Evolutionary conservation across 1,139 yeast species (phyloP).

Genomic region (Saccharomycopsis hybrid): DNA sequence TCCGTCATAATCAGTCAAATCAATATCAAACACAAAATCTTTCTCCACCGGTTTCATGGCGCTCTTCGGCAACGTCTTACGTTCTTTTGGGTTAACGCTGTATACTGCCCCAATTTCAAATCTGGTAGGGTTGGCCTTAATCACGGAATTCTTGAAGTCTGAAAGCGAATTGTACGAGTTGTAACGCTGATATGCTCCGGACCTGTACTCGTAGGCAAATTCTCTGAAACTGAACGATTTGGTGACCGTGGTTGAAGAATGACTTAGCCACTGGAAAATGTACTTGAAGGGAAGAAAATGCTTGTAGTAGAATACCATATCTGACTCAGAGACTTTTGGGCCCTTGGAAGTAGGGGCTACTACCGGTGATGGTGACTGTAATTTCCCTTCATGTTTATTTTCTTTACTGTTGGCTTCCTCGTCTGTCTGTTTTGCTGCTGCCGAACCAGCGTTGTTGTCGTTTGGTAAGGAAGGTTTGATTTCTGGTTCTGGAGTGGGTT

Average conservation of each 20-base stretch:
- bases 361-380: neutral
- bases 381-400: too few relatives aligned
- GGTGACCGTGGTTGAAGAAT: constrained; percentile 59
- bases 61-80: constrained; percentile 71
- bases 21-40: constrained; percentile 93
- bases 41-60: constrained; percentile 78
- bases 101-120: constrained; percentile 95
- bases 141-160: constrained; percentile 72
- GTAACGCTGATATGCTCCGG: constrained; percentile 86
- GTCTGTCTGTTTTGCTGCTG: neutral
- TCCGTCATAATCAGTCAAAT: constrained; percentile 93
- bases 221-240: constrained; percentile 74
- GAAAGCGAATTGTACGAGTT: constrained; percentile 62
- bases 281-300: constrained; percentile 64
- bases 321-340: constrained; percentile 51
- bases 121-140: constrained; percentile 74
- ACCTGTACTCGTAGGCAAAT: constrained; percentile 82
- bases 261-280: constrained; percentile 84
- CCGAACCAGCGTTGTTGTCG: too few relatives aligned
- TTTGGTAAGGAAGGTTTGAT: too few relatives aligned
- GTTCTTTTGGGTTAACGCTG: constrained; percentile 75
- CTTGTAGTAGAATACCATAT: constrained; percentile 72
- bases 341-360: neutral
- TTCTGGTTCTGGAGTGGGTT: too few relatives aligned
- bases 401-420: neutral